Percentiles rank a stretch among this genome's conserved stretches.
Conservation (phyloP, 2,329 filamentous ascomycete species). For the Myotisia sp. region DNA sequence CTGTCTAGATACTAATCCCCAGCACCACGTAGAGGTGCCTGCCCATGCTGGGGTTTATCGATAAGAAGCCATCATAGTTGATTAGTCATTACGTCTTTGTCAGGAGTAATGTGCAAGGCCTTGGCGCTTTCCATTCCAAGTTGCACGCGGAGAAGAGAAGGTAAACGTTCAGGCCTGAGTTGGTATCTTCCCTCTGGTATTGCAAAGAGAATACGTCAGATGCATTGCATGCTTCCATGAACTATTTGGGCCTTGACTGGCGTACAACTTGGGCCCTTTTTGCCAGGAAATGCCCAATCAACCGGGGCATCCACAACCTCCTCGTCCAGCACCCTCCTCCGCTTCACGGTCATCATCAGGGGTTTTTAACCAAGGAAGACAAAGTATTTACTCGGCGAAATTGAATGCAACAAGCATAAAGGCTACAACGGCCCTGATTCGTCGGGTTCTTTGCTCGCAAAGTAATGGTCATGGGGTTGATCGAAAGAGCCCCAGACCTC, state of each 20-base stretch:
- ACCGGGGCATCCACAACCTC: slow-evolving; percentile 23
- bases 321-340: slow-evolving; percentile 16
- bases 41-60: no score
- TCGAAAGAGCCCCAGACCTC: slow-evolving; percentile 48
- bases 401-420: slow-evolving; percentile 51
- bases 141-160: no score
- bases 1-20: no score
- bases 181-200: not conserved
- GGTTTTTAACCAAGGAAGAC: slow-evolving; percentile 15
- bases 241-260: not conserved
- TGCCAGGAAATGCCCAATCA: slow-evolving; percentile 27
- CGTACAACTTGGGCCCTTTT: slow-evolving; percentile 1
- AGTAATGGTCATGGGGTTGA: slow-evolving; percentile 29
- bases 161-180: no score
- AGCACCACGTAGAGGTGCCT: no score
- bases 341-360: slow-evolving; percentile 22
- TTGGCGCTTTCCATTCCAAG: no score
- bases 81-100: slow-evolving; percentile 1
- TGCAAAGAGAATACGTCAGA: not conserved
- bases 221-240: slow-evolving; percentile 2
- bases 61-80: not conserved
- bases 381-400: slow-evolving; percentile 20
- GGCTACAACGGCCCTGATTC: slow-evolving; percentile 67
- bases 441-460: slow-evolving; percentile 69
- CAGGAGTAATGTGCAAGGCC: no score